phyloP scores from a whole-genome alignment of 208 protist species.

The Novymonas esmeraldas region DNA sequence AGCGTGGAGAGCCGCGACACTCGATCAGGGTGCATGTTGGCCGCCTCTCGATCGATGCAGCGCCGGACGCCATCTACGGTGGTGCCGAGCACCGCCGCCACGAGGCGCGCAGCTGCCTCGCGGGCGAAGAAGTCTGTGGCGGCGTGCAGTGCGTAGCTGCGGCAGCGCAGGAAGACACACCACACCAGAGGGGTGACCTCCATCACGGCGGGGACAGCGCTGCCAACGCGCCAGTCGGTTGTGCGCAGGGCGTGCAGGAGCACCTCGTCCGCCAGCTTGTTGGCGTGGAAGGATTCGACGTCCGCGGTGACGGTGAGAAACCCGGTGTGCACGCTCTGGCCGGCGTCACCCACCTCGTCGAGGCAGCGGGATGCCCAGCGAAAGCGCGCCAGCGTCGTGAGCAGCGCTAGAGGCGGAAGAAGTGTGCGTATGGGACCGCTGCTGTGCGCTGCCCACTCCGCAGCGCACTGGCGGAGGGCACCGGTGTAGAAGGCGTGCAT shows the following conservation, averaged over 20 bases:
- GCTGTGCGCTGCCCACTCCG: conserved; percentile 7
- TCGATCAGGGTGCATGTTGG: conserved; percentile 22
- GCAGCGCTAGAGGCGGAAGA: conserved; percentile 4
- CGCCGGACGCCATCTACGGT: conserved; percentile 12
- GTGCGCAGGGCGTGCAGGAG: conserved; percentile 22
- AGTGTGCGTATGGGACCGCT: conserved; percentile 3
- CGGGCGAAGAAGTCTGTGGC: conserved; percentile 2
- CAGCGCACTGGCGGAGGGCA: background rate
- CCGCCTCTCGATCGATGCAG: conserved; percentile 9
- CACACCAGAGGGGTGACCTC: conserved; percentile 17
- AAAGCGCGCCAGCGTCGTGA: conserved; percentile 9
- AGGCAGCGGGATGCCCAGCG: conserved; percentile 10
- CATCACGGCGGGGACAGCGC: conserved; percentile 19
- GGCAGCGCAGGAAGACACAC: conserved; percentile 28
- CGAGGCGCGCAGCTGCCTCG: conserved; percentile 9
- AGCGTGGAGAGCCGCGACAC: conserved; percentile 15
- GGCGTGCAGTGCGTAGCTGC: conserved; percentile 11
- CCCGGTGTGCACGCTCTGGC: background rate
- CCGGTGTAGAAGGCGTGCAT: background rate
- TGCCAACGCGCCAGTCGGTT: conserved; percentile 23
- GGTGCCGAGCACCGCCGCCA: conserved; percentile 12
- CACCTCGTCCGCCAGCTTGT: conserved; percentile 20
- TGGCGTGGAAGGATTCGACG: conserved; percentile 15
- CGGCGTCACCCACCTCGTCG: background rate
- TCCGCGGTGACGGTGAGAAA: background rate